phyloP scores from a whole-genome alignment of 2,329 filamentous ascomycete species.

The Gyromitra esculenta region DNA sequence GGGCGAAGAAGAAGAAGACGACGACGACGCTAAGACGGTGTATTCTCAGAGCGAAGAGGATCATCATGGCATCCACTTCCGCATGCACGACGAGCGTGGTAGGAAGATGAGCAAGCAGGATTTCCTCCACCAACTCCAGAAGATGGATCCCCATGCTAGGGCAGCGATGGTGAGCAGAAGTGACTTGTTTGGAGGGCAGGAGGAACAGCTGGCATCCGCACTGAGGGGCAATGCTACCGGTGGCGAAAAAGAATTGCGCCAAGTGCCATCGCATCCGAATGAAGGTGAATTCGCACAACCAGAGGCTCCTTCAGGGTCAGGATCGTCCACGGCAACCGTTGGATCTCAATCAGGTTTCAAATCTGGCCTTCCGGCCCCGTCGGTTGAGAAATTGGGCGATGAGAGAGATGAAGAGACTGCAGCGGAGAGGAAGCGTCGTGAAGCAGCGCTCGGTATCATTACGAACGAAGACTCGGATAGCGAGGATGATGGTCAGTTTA shows the following conservation, averaged over 20 bases:
- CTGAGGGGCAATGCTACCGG: constrained; percentile 40
- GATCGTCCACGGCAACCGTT: constrained; percentile 45
- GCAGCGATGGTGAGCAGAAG: constrained; percentile 57
- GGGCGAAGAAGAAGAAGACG: constrained; percentile 31
- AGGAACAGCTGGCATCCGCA: constrained; percentile 31
- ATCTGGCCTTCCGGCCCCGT: background rate
- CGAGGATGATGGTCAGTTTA: constrained; percentile 46
- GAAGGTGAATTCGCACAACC: constrained; percentile 12
- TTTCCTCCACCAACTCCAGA: constrained; percentile 78
- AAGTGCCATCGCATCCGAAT: constrained; percentile 29
- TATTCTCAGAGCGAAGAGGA: constrained; percentile 42
- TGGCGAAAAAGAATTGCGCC: constrained; percentile 42
- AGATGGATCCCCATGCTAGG: constrained; percentile 73
- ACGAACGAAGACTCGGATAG: constrained; percentile 50
- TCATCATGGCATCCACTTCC: constrained; percentile 46
- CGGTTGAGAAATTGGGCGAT: constrained; percentile 51
- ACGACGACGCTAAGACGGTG: constrained; percentile 51
- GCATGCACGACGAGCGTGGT: constrained; percentile 55
- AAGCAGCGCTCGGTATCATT: constrained; percentile 75
- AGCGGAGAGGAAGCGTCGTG: constrained; percentile 76
- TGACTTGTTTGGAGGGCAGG: constrained; percentile 26
- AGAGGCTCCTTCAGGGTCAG: constrained; percentile 36
- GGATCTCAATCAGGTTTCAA: constrained; percentile 38
- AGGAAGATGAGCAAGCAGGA: constrained; percentile 75
- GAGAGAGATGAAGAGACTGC: constrained; percentile 71